Base-by-base conservation (phyloP, 805 yeast genomes). In the Zygoascus biomembranicola region DNA sequence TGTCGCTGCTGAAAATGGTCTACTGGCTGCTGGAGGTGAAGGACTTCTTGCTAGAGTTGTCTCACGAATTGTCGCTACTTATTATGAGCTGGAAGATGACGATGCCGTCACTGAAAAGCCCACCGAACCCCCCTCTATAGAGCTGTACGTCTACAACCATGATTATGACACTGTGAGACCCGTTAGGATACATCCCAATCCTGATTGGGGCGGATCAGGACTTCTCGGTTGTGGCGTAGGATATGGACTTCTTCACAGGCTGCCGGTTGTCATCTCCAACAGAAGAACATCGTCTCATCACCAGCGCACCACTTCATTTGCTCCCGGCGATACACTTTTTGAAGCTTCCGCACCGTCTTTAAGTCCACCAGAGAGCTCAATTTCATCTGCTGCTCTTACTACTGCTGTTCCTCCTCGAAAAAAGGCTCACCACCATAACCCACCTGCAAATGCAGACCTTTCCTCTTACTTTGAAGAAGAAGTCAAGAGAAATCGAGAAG, bases 181-280 rank as follows among this genome's bases (percentile, higher is more conserved):
- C 0, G 90, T 92, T 2, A 82, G 87, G 0, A 87, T 90, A n/a
- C 73, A 78, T 52, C 85, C 88, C 2, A 72, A 77, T n/a, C 76
- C 77, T n/a, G 67, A 72, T 16, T 87, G 94, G 89, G 88, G 90
- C n/a, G 89, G 90, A 14, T 77, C 73, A 58, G 96, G 96, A 1
- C 73, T 89, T 39, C 70, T 92, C 39, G 99, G 99, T 1, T 90
- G 97, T 70, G 95, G 90, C 59, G 95, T 92, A 18, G 98, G 97
- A 0, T 90, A 90, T 63, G 99, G 99, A 0, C 75, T 86, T 50
- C 72, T 92, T 50, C 98, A 92, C 65, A 73, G 94, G 56, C 69
- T 87, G n/a, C 97, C 98, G 1, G 80, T 81, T 54, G 85, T 81
- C 2, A 59, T 54, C 2, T 61, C 59, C 18, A 58, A 59, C 48